Conservation (phyloP, 495 filamentous ascomycete genomes). For the Jackrogersella minutella region DNA sequence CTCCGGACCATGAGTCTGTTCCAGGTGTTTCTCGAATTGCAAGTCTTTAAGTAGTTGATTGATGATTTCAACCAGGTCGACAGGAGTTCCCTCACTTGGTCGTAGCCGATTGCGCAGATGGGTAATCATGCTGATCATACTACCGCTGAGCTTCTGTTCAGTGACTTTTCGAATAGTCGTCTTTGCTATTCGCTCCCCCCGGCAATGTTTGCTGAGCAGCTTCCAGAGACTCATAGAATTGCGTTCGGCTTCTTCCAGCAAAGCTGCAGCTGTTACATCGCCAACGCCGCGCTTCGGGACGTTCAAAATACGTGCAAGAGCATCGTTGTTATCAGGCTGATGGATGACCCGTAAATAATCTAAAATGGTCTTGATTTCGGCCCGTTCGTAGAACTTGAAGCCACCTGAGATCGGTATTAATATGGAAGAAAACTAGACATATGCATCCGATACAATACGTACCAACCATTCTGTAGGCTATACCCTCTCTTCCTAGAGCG, state of each 20-base stretch:
- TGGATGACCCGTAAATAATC: conserved; percentile 89
- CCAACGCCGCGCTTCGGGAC: conserved; percentile 83
- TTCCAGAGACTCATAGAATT: conserved; percentile 76
- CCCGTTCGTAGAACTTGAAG: conserved; percentile 88
- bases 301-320: conserved; percentile 85
- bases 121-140: conserved; percentile 60
- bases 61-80: conserved; percentile 73
- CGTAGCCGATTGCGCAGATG: conserved; percentile 69
- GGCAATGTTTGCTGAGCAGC: conserved; percentile 71
- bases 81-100: conserved; percentile 50
- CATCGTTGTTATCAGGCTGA: conserved; percentile 89
- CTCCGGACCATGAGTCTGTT: conserved; percentile 73
- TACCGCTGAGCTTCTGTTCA: conserved; percentile 62
- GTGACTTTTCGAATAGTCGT: conserved; percentile 73
- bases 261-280: conserved; percentile 74
- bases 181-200: conserved; percentile 70
- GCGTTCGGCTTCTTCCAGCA: conserved; percentile 78
- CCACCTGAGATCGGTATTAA: conserved; percentile 56
- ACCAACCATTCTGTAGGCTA: conserved; percentile 94
- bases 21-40: conserved; percentile 75
- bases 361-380: conserved; percentile 86
- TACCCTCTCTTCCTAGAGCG: conserved; percentile 82
- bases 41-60: conserved; percentile 77
- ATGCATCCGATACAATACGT: conserved; percentile 29
- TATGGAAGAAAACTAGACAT: background rate